phyloP scores from a whole-genome alignment of 2,329 filamentous ascomycete species.

The Pseudogymnoascus sp. region DNA sequence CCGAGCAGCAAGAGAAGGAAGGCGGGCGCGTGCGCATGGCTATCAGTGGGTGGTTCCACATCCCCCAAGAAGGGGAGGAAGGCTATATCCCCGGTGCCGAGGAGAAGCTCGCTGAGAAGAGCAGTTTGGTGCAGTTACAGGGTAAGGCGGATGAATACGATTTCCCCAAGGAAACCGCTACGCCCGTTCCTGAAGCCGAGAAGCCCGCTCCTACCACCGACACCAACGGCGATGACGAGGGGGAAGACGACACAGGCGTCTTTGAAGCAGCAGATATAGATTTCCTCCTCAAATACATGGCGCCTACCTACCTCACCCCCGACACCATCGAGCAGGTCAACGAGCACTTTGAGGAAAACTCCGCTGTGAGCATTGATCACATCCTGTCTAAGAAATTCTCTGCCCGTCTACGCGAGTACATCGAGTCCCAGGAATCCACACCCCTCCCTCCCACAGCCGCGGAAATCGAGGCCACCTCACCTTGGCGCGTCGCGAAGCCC shows the following conservation, averaged over 20 bases:
- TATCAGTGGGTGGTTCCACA: conserved; percentile 98
- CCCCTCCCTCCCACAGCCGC: conserved; percentile 37
- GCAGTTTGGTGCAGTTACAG: conserved; percentile 85
- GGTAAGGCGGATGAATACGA: conserved; percentile 88
- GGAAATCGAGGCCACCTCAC: conserved; percentile 47
- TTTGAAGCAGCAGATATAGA: conserved; percentile 75
- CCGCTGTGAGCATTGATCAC: conserved; percentile 70
- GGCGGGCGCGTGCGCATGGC: conserved; percentile 86
- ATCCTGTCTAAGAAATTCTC: conserved; percentile 76
- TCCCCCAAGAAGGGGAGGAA: conserved; percentile 88
- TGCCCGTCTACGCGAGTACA: conserved; percentile 58
- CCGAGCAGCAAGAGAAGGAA: conserved; percentile 55
- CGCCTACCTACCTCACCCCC: conserved; percentile 83
- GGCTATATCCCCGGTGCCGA: conserved; percentile 84
- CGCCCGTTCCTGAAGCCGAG: conserved; percentile 27
- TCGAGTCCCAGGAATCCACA: conserved; percentile 56
- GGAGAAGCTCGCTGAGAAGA: conserved; percentile 79
- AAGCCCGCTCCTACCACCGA: conserved; percentile 1
- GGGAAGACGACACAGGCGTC: conserved; percentile 40
- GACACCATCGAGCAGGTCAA: conserved; percentile 79
- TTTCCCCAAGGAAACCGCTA: conserved; percentile 56
- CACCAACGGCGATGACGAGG: conserved; percentile 17
- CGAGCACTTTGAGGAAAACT: conserved; percentile 73
- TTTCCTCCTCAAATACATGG: conserved; percentile 83
- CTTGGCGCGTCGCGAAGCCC: conserved; percentile 72